Conservation (phyloP, 1,284 basidiomycete genomes). For the Marasmius fiardii region DNA sequence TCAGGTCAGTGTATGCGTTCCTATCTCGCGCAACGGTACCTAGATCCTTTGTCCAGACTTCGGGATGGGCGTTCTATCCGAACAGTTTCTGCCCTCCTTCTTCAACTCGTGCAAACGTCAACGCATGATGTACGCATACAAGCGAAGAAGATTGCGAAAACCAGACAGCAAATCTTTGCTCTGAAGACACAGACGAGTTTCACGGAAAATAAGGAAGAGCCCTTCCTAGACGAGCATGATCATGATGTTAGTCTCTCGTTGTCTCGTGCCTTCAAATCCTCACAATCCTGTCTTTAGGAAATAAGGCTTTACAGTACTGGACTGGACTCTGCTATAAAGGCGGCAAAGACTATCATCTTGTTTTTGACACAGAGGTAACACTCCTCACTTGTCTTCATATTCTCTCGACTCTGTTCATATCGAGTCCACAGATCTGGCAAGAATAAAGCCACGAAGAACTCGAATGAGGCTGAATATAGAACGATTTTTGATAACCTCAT, state of each 20-base stretch:
- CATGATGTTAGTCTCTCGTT: conserved; percentile 41
- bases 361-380: conserved; percentile 78
- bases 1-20: conserved; percentile 52
- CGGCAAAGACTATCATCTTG: conserved; percentile 79
- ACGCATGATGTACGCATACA: conserved; percentile 73
- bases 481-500: conserved; percentile 89
- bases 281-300: conserved; percentile 40
- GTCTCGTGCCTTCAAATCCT: not conserved
- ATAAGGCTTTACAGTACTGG: conserved; percentile 62
- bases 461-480: conserved; percentile 89
- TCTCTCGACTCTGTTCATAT: not conserved
- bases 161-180: conserved; percentile 58
- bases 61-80: conserved; percentile 85
- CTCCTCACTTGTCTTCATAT: not conserved
- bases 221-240: conserved; percentile 65
- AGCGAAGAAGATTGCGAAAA: conserved; percentile 57
- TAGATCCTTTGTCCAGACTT: conserved; percentile 39
- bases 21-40: not conserved
- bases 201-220: conserved; percentile 34
- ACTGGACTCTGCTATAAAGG: conserved; percentile 77
- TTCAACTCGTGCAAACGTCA: conserved; percentile 95
- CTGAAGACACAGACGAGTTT: conserved; percentile 58
- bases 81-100: conserved; percentile 86
- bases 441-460: conserved; percentile 81
- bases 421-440: conserved; percentile 60